Base-by-base conservation (phyloP, 176 grass and related monocot genomes). In the Avena atlantica region DNA sequence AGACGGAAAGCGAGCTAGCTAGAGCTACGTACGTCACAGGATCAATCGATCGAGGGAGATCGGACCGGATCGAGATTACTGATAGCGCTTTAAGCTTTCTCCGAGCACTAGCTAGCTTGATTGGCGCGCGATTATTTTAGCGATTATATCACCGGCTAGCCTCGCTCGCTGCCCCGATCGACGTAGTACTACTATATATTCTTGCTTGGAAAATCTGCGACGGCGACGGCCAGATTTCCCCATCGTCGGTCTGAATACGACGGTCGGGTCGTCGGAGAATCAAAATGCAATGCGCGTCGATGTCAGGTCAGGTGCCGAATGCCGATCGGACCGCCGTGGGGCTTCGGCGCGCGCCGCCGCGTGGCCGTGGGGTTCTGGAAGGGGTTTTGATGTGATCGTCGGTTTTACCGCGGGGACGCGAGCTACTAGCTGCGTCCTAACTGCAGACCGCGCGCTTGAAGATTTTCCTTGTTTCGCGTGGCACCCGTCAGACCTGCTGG, bases 121-220 rank as follows among this genome's bases (percentile, higher is more conserved):
- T 88, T 88, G 69, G n/a, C 83, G 81, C 25, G 25, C 25, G 25
- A 48, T 85, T 91, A 88, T 85, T 88, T 91, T 88, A 91, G 73
- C 48, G 47, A 50, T 47, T 16, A 69, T 34, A 37, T 15, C 4
- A 63, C 34, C 21, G 45, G 45, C 71, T 48, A 74, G 23, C 45
- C 21, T 74, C 45, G 21, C 13, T 24, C 45, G 21, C 13, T 24
- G 70, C 72, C 63, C 19, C 69, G 10, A 50, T 17, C 52, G 24
- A 16, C 71, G n/a, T 74, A 6, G 37, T 40, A 40, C 4, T 40
- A 74, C 0, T 64, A 13, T 4, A 16, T 67, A 67, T 67, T 31
- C 73, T 2, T 9, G 82, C 23, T 65, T 63, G 81, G 29, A 12
- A 27, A 44, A 67, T 8, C 40, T 15, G 56, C n/a, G 74, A 58